Evolutionary conservation across 2,329 filamentous ascomycete species (phyloP).

Genomic region (Cercospora citrullina): DNA sequence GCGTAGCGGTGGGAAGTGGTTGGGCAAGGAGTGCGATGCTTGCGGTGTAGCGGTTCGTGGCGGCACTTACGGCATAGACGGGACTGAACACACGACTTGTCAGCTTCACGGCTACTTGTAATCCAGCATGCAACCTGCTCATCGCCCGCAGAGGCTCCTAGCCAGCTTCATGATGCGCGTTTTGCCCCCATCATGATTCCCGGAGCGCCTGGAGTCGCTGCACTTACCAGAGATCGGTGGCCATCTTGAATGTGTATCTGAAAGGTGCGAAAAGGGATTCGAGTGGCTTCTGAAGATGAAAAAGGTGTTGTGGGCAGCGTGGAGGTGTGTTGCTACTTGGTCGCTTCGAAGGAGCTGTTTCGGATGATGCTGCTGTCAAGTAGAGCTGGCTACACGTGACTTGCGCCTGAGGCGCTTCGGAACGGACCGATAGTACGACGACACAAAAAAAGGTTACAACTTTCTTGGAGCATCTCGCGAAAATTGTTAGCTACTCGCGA

Average conservation of each 20-base stretch:
- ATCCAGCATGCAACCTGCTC: neutral
- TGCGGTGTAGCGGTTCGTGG: constrained; percentile 10
- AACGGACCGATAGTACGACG: constrained; percentile 4
- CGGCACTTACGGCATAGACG: constrained; percentile 92
- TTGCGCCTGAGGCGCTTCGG: neutral
- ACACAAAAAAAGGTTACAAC: constrained; percentile 2
- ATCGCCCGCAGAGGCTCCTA: neutral
- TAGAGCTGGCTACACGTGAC: neutral
- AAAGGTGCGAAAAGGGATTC: constrained; percentile 3
- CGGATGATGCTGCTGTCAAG: constrained; percentile 6
- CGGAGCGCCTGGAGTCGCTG: constrained; percentile 26
- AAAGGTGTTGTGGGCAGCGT: neutral
- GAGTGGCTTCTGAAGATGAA: constrained; percentile 7
- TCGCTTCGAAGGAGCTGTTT: constrained; percentile 8
- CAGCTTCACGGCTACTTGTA: constrained; percentile 20
- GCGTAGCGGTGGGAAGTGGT: neutral
- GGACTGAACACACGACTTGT: constrained; percentile 61
- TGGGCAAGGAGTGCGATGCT: constrained; percentile 6
- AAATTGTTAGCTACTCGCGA: constrained; percentile 5
- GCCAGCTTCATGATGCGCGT: constrained; percentile 20
- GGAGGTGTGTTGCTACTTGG: constrained; percentile 2
- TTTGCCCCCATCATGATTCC: constrained; percentile 28
- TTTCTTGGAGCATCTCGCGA: neutral
- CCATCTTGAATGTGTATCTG: constrained; percentile 58
- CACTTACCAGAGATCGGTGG: constrained; percentile 73